Evolutionary conservation across 2,329 filamentous ascomycete genomes (phyloP).

Genomic region (Sarocladium kiliense): DNA sequence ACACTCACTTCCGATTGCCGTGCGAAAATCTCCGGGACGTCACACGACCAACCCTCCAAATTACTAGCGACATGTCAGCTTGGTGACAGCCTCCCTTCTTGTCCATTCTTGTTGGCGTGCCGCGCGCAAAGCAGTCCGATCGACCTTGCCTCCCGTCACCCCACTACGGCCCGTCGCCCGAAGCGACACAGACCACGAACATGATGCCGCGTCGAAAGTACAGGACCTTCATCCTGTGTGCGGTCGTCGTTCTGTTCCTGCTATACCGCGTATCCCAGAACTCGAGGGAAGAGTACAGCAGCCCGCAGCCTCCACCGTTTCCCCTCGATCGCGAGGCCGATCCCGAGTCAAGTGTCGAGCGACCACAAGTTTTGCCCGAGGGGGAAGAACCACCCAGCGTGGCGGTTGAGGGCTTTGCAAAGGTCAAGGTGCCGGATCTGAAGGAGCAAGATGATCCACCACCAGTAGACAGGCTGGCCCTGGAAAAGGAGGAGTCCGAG

Average conservation of each 20-base stretch:
- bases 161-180: neutral
- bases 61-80: neutral
- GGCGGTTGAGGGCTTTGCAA: conserved; percentile 3
- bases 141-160: neutral
- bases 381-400: neutral
- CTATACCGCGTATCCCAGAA: conserved; percentile 44
- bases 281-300: conserved; percentile 22
- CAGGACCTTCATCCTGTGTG: conserved; percentile 53
- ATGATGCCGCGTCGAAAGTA: conserved; percentile 58
- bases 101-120: neutral
- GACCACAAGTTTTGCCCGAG: conserved; percentile 1
- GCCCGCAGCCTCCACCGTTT: conserved; percentile 3
- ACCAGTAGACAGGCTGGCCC: neutral
- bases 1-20: neutral
- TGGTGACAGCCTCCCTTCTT: neutral
- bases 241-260: conserved; percentile 49
- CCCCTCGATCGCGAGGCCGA: conserved; percentile 2
- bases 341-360: neutral
- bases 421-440: conserved; percentile 10
- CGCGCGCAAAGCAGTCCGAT: neutral
- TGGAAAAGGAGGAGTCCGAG: neutral
- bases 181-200: conserved; percentile 8
- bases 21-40: neutral
- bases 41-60: neutral
- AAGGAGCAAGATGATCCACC: conserved; percentile 9